Conservation (phyloP, 208 protist species). For the Wallacemonas sp. region DNA sequence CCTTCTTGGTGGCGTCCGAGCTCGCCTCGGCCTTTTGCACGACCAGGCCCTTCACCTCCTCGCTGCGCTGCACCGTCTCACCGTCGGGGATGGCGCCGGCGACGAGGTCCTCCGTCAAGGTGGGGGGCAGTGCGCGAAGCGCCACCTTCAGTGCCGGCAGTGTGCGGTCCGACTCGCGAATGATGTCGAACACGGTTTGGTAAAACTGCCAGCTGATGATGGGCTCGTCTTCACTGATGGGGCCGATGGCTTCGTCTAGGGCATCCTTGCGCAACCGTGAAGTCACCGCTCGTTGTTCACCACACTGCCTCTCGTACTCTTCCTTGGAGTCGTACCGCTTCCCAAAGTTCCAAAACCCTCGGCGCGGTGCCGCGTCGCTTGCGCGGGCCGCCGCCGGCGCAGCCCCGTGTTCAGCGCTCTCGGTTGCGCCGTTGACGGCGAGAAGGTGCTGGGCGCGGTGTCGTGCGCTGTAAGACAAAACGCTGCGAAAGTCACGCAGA, state of each 20-base stretch:
- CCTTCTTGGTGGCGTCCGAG: background rate
- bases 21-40: background rate
- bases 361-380: background rate
- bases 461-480: constrained; percentile 28
- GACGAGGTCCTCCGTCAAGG: constrained; percentile 17
- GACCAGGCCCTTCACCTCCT: constrained; percentile 4
- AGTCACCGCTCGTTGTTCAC: background rate
- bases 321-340: background rate
- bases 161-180: constrained; percentile 51
- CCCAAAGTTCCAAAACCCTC: constrained; percentile 9
- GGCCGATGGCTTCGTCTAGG: background rate
- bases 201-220: constrained; percentile 61
- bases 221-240: background rate
- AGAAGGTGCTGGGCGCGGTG: background rate
- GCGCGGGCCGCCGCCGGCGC: background rate
- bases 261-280: background rate
- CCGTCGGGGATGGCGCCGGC: constrained; percentile 34
- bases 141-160: constrained; percentile 43
- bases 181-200: constrained; percentile 64
- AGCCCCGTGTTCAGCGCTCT: background rate
- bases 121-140: constrained; percentile 38
- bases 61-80: constrained; percentile 8
- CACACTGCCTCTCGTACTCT: background rate
- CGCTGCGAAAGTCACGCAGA: constrained; percentile 33
- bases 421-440: background rate